These are phyloP conservation scores for thale cress (Arabidopsis thaliana) DNA, from an alignment of 345 rosid species.

Conservation along the genomic window DNA sequence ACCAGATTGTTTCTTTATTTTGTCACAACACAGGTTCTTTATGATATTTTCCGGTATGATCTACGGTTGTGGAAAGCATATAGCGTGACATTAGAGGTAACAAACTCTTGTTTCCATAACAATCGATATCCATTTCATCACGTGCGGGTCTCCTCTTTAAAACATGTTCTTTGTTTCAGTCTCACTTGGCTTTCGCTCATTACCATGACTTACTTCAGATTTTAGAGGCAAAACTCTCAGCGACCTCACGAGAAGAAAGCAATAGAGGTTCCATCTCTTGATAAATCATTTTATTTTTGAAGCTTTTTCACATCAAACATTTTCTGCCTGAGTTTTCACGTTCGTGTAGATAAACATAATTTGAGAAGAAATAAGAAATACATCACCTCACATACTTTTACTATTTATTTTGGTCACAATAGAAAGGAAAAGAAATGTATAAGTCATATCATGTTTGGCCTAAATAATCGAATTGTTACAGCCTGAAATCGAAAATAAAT, in stretches of 20 bases:
- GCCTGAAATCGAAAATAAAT: background rate
- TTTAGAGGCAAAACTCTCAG: constrained; percentile 67
- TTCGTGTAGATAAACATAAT: constrained; percentile 39
- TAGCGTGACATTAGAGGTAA: constrained; percentile 75
- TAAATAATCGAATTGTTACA: background rate
- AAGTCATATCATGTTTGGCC: background rate
- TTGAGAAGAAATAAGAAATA: constrained; percentile 19
- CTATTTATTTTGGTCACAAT: background rate
- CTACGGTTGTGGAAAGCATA: constrained; percentile 87
- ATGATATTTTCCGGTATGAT: constrained; percentile 83
- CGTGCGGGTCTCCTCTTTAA: background rate
- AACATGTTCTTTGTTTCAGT: constrained; percentile 47
- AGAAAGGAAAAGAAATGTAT: background rate
- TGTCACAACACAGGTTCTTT: constrained; percentile 93
- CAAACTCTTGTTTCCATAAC: constrained; percentile 7
- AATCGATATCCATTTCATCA: background rate
- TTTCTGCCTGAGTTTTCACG: constrained; percentile 20
- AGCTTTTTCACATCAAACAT: constrained; percentile 15
- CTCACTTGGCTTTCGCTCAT: constrained; percentile 65
- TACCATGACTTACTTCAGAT: constrained; percentile 73
- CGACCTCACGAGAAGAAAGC: constrained; percentile 45
- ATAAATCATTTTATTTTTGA: background rate
- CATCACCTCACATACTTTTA: constrained; percentile 1
- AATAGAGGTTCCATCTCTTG: constrained; percentile 39
- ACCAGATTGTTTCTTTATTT: background rate